These are phyloP conservation scores for Lactarius psammicola DNA, from an alignment of 768 basidiomycete genomes.

Conservation along the genomic window DNA sequence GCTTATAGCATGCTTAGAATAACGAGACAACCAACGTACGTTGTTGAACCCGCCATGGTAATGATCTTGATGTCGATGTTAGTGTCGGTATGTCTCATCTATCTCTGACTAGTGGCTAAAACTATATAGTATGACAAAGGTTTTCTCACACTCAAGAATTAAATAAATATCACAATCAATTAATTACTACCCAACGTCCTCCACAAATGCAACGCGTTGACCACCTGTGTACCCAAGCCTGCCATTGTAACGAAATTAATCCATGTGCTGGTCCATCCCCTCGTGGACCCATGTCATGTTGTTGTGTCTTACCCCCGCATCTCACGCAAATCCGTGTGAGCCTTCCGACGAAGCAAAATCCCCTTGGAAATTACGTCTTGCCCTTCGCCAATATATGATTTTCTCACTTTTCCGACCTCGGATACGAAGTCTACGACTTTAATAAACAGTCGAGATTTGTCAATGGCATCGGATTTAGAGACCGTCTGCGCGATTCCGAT, in stretches of 20 bases:
- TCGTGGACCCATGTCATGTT: slow-evolving; percentile 32
- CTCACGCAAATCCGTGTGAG: slow-evolving; percentile 52
- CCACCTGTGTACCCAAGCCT: slow-evolving; percentile 65
- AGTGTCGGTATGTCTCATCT: slow-evolving; percentile 27
- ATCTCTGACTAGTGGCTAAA: slow-evolving; percentile 41
- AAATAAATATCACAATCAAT: slow-evolving; percentile 1
- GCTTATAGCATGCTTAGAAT: slow-evolving; percentile 1
- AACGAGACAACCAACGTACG: slow-evolving; percentile 39
- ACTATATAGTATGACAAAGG: slow-evolving; percentile 40
- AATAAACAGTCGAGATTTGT: slow-evolving; percentile 69
- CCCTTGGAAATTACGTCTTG: slow-evolving; percentile 67
- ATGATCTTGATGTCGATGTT: slow-evolving; percentile 39
- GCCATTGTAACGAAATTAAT: slow-evolving; percentile 48
- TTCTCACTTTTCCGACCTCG: slow-evolving; percentile 47
- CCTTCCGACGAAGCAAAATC: slow-evolving; percentile 41
- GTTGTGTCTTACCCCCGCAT: slow-evolving; percentile 59
- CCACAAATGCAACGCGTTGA: slow-evolving; percentile 64
- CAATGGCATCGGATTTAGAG: slow-evolving; percentile 48
- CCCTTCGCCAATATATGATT: slow-evolving; percentile 40
- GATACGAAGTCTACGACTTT: slow-evolving; percentile 71
- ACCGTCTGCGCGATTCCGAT: slow-evolving; percentile 48
- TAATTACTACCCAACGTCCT: slow-evolving; percentile 50
- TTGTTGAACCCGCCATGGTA: slow-evolving; percentile 53
- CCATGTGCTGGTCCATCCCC: slow-evolving; percentile 28
- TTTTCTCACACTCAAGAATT: slow-evolving; percentile 30